Evolutionary conservation across 2,329 filamentous ascomycete species (phyloP), one percentile per base, ranked within the genome.

Genomic region (Cercospora sojina): DNA sequence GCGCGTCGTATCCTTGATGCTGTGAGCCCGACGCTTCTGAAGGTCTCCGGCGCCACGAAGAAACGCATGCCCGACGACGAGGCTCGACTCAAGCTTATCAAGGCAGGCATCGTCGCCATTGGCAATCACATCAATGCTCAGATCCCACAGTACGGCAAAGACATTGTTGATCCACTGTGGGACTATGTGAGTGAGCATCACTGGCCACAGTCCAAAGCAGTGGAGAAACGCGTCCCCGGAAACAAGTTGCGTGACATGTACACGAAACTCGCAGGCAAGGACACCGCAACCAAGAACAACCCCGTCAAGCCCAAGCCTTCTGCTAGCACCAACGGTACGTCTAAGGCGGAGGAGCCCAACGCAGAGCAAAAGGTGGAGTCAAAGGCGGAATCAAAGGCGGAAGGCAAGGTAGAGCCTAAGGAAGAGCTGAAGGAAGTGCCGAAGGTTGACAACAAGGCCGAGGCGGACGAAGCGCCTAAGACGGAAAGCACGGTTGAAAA

Each of bases 61-160:
- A 87, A 87, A 70, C 84, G 84, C 59, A 85, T 88, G 68, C 87
- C 86, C 63, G 86, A 85, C 29, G 85, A 86, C 72, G 87, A 88
- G 70, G 83, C 86, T 61, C 83, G 88, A 53, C 84, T 88, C 23
- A 84, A 82, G 72, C 83, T 88, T 51, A 85, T 90, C 74, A 88
- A 88, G 71, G 80, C 81, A 29, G 85, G 89, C 73, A 78, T 90
- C 41, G 80, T 88, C 49, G 83, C 83, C 4, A 87, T 90, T 75
- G 88, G 88, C 62, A 84, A 85, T 64, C 89, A 88, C 72, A 85
- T 90, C 68, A 83, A 85, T 59, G 79, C 81, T 31, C 77, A 82
- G 35, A 81, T 74, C 5, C 66, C 68, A 18, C 71, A 75, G 55
- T 67, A 71, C 55, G 69, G 69, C 10, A 63, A 70, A 43, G 69